A percentile compares a stretch with the other conserved stretches of the same genome.
These are phyloP conservation scores for Coprinopsis marcescibilis DNA, from an alignment of 768 basidiomycete genomes.

Conservation along the genomic window DNA sequence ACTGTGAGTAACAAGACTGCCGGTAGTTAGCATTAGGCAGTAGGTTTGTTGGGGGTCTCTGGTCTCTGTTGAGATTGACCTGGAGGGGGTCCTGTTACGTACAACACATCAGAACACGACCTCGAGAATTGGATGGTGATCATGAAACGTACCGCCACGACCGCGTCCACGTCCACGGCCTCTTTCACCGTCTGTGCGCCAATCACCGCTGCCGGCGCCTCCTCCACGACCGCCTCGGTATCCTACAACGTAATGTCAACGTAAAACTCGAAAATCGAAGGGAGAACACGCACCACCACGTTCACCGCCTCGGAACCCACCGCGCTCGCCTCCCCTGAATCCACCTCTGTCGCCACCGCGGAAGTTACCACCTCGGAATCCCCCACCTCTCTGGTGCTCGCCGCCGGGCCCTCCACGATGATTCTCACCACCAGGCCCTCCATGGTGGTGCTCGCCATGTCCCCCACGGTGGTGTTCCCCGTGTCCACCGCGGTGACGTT, in stretches of 20 bases:
- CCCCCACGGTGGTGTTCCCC: conserved; percentile 25
- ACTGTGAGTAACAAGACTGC: too few relatives aligned
- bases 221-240: conserved; percentile 26
- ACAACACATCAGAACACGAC: not conserved
- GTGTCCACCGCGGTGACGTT: conserved; percentile 17
- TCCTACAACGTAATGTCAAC: conserved; percentile 16
- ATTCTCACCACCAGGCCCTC: conserved; percentile 28
- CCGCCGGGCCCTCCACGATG: conserved; percentile 29
- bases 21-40: too few relatives aligned
- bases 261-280: not conserved
- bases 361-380: conserved; percentile 18
- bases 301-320: conserved; percentile 25
- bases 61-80: not conserved
- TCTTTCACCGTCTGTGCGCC: conserved; percentile 11
- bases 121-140: not conserved
- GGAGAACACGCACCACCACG: conserved; percentile 23
- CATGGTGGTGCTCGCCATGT: conserved; percentile 27
- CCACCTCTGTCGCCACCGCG: conserved; percentile 32
- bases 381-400: conserved; percentile 16
- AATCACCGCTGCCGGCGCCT: conserved; percentile 19
- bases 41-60: not conserved
- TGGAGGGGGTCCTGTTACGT: not conserved
- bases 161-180: conserved; percentile 19
- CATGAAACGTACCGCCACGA: conserved; percentile 15
- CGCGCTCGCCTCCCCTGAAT: conserved; percentile 19